A percentile compares a stretch with the other conserved stretches of the same genome.
phyloP scores from a whole-genome alignment of 768 basidiomycete species.

The Mycena venus region DNA sequence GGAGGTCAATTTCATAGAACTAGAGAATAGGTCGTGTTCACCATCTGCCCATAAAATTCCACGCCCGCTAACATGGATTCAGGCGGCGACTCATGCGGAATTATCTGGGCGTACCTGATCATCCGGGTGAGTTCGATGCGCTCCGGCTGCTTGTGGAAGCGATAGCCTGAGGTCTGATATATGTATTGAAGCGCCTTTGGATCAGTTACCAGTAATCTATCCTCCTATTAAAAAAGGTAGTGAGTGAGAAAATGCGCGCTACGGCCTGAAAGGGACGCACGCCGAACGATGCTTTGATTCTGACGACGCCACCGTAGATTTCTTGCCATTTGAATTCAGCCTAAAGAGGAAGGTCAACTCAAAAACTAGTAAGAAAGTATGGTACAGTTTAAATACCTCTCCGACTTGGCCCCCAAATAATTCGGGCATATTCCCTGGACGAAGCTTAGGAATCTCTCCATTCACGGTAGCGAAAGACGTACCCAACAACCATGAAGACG shows the following conservation, averaged over 20 bases:
- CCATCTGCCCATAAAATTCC: conserved; percentile 49
- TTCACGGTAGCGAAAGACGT: neutral
- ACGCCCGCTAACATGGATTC: conserved; percentile 30
- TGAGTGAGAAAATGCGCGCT: neutral
- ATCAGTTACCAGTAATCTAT: conserved; percentile 61
- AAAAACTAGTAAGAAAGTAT: conserved; percentile 15
- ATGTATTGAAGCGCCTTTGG: conserved; percentile 64
- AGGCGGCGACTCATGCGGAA: conserved; percentile 20
- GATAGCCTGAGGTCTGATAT: conserved; percentile 57
- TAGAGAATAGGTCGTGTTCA: conserved; percentile 13
- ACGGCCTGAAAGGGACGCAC: conserved; percentile 39
- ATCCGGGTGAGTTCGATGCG: conserved; percentile 52
- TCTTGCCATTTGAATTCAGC: conserved; percentile 61
- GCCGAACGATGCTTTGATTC: conserved; percentile 53
- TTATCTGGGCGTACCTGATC: conserved; percentile 23
- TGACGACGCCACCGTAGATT: conserved; percentile 56
- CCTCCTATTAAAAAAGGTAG: conserved; percentile 51
- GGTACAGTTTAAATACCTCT: conserved; percentile 39
- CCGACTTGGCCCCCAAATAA: conserved; percentile 50
- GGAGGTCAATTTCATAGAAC: neutral
- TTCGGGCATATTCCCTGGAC: conserved; percentile 44
- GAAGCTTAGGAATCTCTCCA: neutral
- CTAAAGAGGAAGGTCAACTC: conserved; percentile 37
- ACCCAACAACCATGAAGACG: conserved; percentile 57
- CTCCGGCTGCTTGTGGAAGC: conserved; percentile 56